Percentiles rank a stretch among this genome's conserved stretches.
These are phyloP conservation scores for Calocera viscosa DNA, from an alignment of 768 basidiomycete species.

Conservation along the genomic window DNA sequence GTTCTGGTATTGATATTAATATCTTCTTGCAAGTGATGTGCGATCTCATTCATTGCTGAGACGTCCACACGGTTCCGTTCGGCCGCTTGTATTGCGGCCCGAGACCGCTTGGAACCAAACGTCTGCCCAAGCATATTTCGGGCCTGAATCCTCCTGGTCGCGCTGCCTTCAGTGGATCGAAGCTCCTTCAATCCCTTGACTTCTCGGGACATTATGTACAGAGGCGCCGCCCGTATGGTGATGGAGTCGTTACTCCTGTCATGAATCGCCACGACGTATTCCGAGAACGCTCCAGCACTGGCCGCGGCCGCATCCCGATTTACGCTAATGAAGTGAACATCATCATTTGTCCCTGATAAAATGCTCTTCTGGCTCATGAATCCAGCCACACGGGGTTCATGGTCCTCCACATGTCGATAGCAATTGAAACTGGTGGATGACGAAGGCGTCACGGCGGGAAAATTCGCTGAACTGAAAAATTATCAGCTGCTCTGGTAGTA, in stretches of 20 bases:
- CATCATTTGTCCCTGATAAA: constrained; percentile 71
- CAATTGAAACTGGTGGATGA: constrained; percentile 47
- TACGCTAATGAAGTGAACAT: constrained; percentile 68
- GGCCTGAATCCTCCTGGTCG: constrained; percentile 46
- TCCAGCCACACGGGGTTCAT: constrained; percentile 4
- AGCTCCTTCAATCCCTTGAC: constrained; percentile 58
- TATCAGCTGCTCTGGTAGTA: too few relatives aligned
- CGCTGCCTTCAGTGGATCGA: constrained; percentile 32
- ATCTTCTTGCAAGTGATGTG: constrained; percentile 65
- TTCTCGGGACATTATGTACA: constrained; percentile 57
- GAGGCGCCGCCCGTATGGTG: constrained; percentile 51
- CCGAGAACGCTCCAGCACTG: constrained; percentile 28
- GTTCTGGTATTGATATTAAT: constrained; percentile 62
- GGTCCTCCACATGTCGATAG: constrained; percentile 30
- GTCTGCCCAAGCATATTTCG: constrained; percentile 74
- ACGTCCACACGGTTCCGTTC: constrained; percentile 88
- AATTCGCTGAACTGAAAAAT: constrained; percentile 35
- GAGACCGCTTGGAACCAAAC: constrained; percentile 92
- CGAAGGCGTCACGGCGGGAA: constrained; percentile 52
- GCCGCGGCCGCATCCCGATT: constrained; percentile 31
- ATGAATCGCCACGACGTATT: constrained; percentile 70
- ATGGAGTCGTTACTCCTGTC: constrained; percentile 64
- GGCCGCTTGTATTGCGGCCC: constrained; percentile 65
- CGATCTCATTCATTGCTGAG: constrained; percentile 72
- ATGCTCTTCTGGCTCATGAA: constrained; percentile 28